Evolutionary conservation across 179 eudicot genomes (phyloP).

Genomic region (Spergularia azorica): DNA sequence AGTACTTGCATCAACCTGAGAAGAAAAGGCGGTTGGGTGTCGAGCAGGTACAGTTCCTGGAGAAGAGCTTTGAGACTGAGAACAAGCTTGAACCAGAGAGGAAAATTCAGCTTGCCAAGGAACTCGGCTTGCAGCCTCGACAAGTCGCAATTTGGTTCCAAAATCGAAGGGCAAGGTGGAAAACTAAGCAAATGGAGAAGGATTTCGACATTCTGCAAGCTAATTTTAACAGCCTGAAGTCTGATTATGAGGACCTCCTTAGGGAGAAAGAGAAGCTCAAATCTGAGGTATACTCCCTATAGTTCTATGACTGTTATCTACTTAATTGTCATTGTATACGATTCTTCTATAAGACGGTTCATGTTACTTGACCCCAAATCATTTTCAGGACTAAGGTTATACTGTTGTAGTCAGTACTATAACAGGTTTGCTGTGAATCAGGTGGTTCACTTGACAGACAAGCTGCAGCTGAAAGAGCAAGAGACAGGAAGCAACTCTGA

Average conservation of each 20-base stretch:
- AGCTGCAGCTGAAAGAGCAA: conserved; percentile 44
- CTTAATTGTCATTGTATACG: no score
- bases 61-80: conserved; percentile 65
- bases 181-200: conserved; percentile 69
- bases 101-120: conserved; percentile 78
- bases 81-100: conserved; percentile 84
- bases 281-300: conserved; percentile 47
- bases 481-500: conserved; percentile 26
- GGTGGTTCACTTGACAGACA: conserved; percentile 53
- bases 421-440: conserved; percentile 23
- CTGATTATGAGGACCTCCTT: conserved; percentile 59
- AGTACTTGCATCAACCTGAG: conserved; percentile 66
- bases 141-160: conserved; percentile 92
- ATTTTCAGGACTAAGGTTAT: no score
- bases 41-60: conserved; percentile 74
- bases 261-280: conserved; percentile 64
- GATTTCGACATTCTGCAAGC: conserved; percentile 60
- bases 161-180: conserved; percentile 88
- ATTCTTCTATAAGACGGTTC: no score
- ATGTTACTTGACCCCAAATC: no score
- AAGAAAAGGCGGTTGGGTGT: conserved; percentile 72
- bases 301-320: no score
- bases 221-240: conserved; percentile 52
- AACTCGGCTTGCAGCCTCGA: conserved; percentile 77
- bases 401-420: not conserved